These are phyloP conservation scores for Auricularia sp. DNA, from an alignment of 768 basidiomycete genomes.

Conservation along the genomic window DNA sequence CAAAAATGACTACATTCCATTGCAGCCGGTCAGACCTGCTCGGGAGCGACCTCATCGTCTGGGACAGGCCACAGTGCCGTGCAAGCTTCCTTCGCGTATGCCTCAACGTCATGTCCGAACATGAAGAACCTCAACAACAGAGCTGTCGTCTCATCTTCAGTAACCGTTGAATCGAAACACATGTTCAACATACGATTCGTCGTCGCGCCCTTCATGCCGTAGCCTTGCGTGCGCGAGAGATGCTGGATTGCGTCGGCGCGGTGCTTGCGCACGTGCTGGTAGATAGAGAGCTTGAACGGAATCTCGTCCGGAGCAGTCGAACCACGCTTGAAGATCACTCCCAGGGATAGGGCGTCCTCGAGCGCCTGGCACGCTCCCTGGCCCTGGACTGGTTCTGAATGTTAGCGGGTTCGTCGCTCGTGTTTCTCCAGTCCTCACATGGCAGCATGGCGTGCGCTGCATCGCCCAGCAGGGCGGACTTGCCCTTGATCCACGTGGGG, in stretches of 20 bases:
- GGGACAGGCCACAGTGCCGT: neutral
- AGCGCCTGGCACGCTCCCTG: neutral
- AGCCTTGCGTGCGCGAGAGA: neutral
- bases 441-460: constrained; percentile 1
- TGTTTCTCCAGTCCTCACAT: neutral
- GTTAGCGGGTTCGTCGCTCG: neutral
- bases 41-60: neutral
- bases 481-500: constrained; percentile 2
- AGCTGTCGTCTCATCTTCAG: neutral
- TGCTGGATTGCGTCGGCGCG: constrained; percentile 1
- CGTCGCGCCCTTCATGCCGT: neutral
- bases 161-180: neutral
- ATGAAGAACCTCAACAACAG: neutral
- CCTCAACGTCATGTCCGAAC: neutral
- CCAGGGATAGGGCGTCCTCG: neutral
- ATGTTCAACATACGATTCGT: neutral
- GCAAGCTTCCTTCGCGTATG: neutral
- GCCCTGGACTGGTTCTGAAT: neutral
- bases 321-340: neutral
- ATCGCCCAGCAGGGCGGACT: neutral
- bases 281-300: neutral
- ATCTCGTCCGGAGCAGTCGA: neutral
- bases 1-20: too few relatives aligned
- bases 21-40: neutral
- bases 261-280: neutral